A percentile compares a stretch with the other conserved stretches of the same genome.
phyloP scores from a whole-genome alignment of 163 green algal genomes.

The Scenedesmus sp. region DNA sequence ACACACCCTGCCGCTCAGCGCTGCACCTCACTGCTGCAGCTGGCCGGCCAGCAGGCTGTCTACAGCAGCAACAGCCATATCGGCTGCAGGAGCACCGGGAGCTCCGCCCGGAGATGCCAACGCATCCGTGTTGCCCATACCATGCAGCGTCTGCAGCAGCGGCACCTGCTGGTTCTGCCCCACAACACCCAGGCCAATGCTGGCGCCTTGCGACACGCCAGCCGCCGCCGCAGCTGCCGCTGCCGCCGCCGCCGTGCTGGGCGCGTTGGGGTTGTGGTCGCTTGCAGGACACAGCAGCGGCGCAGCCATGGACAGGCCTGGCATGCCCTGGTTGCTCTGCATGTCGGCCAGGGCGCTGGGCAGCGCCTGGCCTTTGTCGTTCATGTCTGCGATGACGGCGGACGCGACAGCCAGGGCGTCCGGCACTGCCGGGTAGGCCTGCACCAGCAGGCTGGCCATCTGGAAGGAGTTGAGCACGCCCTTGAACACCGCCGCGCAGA shows the following conservation, averaged over 20 bases:
- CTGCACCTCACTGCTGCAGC: slow-evolving; percentile 26
- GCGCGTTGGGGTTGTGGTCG: slow-evolving; percentile 53
- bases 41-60: slow-evolving; percentile 37
- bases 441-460: slow-evolving; percentile 73
- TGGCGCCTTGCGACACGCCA: slow-evolving; percentile 50
- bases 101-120: not conserved
- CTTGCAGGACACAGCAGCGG: slow-evolving; percentile 51
- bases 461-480: slow-evolving; percentile 59
- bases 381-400: slow-evolving; percentile 56
- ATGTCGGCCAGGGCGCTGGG: slow-evolving; percentile 30
- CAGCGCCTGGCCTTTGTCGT: slow-evolving; percentile 42
- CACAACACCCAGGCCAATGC: slow-evolving; percentile 48
- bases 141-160: slow-evolving; percentile 58
- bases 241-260: slow-evolving; percentile 44
- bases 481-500: slow-evolving; percentile 69
- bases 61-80: slow-evolving; percentile 38
- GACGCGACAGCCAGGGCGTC: slow-evolving; percentile 73
- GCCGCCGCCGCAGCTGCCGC: slow-evolving; percentile 45
- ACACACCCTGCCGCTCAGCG: not conserved
- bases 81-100: not conserved
- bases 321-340: slow-evolving; percentile 43
- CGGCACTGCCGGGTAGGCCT: slow-evolving; percentile 69
- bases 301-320: slow-evolving; percentile 46
- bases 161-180: slow-evolving; percentile 23
- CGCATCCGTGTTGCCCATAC: not conserved